These are phyloP conservation scores for Coffea canephora DNA, from an alignment of 257 asterid genomes.

Conservation along the genomic window DNA sequence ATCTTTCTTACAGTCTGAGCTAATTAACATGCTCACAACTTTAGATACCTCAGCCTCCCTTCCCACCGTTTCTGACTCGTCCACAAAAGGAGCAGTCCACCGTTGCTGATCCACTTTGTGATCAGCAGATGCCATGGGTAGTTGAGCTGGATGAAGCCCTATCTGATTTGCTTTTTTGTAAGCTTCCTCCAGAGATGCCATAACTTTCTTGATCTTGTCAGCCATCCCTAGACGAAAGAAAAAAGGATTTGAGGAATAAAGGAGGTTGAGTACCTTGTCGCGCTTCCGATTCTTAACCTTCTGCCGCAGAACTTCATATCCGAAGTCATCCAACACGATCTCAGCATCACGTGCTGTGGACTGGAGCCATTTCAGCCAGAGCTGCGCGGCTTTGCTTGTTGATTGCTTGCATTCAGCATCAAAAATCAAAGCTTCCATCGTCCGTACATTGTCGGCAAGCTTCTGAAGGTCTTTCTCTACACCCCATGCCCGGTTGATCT, in stretches of 20 bases:
- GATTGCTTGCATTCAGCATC: not conserved
- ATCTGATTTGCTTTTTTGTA: not conserved
- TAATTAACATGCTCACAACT: too few species aligned
- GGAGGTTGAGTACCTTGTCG: conserved; percentile 10
- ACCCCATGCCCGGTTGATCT: too few species aligned
- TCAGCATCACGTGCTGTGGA: conserved; percentile 21
- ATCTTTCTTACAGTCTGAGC: not conserved
- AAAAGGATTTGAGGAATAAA: not conserved
- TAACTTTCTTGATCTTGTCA: too few species aligned
- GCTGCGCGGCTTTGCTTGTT: not conserved
- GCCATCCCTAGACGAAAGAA: not conserved
- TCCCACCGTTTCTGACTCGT: not conserved
- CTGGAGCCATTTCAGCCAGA: conserved; percentile 23
- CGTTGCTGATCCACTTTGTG: not conserved
- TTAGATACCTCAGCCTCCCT: not conserved
- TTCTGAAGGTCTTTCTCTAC: too few species aligned
- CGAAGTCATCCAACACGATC: conserved; percentile 15
- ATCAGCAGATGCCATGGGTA: not conserved
- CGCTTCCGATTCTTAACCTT: conserved; percentile 2
- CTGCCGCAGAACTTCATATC: conserved; percentile 5
- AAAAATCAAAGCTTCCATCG: too few species aligned
- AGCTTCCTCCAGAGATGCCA: not conserved
- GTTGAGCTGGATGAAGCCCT: not conserved
- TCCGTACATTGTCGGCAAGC: too few species aligned
- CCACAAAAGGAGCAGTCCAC: not conserved